A percentile compares a stretch with the other conserved stretches of the same genome.
Evolutionary conservation across 495 filamentous ascomycete species (phyloP).

Genomic region (Aspergillus nidulans): DNA sequence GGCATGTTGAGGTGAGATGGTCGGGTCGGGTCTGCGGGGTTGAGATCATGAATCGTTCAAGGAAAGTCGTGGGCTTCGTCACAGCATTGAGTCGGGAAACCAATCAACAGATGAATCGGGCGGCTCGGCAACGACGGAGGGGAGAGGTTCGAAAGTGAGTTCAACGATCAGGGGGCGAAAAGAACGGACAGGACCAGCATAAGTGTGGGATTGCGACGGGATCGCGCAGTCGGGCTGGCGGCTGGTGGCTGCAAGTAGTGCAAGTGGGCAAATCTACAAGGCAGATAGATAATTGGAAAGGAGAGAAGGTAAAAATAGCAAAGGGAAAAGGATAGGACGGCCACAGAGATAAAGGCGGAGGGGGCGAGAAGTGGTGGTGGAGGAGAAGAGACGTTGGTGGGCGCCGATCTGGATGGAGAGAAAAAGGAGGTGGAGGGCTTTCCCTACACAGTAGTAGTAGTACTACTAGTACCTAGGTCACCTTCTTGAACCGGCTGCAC

Average conservation of each 20-base stretch:
- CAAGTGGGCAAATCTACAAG: no score
- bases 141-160: neutral
- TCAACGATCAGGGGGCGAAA: constrained; percentile 20
- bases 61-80: constrained; percentile 23
- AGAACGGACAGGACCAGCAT: constrained; percentile 14
- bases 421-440: neutral
- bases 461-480: neutral
- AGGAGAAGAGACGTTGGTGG: neutral
- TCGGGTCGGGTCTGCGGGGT: constrained; percentile 17
- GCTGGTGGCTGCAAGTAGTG: constrained; percentile 1
- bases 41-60: constrained; percentile 24
- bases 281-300: constrained; percentile 1
- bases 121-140: constrained; percentile 22
- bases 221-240: constrained; percentile 12
- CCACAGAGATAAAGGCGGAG: constrained; percentile 3
- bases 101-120: constrained; percentile 11
- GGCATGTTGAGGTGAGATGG: constrained; percentile 19
- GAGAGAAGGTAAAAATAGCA: constrained; percentile 6
- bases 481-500: neutral
- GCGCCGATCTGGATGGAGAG: constrained; percentile 7
- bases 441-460: neutral
- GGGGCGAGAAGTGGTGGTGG: neutral
- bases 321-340: neutral
- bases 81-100: constrained; percentile 28
- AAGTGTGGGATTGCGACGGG: constrained; percentile 20